Percentiles rank a stretch among this genome's conserved stretches.
Conservation (phyloP, 2,329 filamentous ascomycete species). For the Dichotomopilus funicola region DNA sequence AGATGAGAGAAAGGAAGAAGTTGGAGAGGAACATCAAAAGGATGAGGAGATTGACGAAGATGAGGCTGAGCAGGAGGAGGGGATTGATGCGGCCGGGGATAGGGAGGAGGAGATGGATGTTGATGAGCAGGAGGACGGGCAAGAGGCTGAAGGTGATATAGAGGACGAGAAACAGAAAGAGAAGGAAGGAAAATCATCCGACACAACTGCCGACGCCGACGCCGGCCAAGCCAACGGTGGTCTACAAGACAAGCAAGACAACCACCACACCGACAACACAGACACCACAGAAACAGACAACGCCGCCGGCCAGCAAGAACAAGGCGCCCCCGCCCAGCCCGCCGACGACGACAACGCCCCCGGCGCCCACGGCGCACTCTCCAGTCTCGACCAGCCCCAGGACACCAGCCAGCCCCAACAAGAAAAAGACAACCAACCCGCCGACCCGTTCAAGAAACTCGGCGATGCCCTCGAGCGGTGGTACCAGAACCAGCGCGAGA, state of each 20-base stretch:
- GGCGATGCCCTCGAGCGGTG: slow-evolving; percentile 89
- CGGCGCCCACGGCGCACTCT: slow-evolving; percentile 55
- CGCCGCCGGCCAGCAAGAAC: slow-evolving; percentile 57
- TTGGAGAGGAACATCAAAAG: slow-evolving; percentile 37
- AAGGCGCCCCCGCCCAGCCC: slow-evolving; percentile 54
- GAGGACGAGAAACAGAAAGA: slow-evolving; percentile 44
- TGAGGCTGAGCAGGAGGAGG: slow-evolving; percentile 42
- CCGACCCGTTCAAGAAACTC: slow-evolving; percentile 84
- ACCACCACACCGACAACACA: slow-evolving; percentile 49
- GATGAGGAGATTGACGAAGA: slow-evolving; percentile 42
- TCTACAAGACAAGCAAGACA: slow-evolving; percentile 58
- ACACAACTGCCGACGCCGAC: too few relatives aligned
- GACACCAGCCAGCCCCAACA: too few relatives aligned
- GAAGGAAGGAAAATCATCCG: too few relatives aligned
- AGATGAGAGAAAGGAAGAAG: background rate
- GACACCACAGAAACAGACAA: slow-evolving; percentile 45
- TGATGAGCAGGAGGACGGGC: slow-evolving; percentile 29
- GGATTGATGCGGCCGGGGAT: slow-evolving; percentile 28
- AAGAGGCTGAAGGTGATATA: slow-evolving; percentile 47
- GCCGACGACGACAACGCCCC: slow-evolving; percentile 57
- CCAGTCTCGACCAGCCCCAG: slow-evolving; percentile 35
- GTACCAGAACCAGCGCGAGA: slow-evolving; percentile 83
- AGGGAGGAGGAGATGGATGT: slow-evolving; percentile 40
- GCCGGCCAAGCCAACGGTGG: slow-evolving; percentile 58
- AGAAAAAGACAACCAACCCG: slow-evolving; percentile 2